Evolutionary conservation across 176 grass and related monocot genomes (phyloP).

Genomic region (Avena sativa): DNA sequence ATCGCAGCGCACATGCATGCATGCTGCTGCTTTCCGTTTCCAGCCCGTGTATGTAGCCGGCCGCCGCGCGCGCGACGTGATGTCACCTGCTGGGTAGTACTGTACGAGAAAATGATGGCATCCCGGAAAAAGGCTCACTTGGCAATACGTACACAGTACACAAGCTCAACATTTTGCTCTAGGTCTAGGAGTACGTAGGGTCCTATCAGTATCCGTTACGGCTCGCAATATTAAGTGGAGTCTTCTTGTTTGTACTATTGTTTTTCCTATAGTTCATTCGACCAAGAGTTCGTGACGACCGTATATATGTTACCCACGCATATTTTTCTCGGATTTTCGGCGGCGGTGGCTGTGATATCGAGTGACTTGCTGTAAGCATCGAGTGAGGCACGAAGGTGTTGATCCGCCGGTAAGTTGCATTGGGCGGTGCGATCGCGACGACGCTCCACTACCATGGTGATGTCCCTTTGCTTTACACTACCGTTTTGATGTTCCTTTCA

Average conservation of each 20-base stretch:
- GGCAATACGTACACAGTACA: too few species aligned
- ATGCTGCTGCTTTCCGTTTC: background rate
- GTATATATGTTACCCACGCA: background rate
- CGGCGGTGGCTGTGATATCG: too few species aligned
- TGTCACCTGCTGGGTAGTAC: slow-evolving; percentile 17
- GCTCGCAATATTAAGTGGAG: too few species aligned
- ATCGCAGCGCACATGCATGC: slow-evolving; percentile 50
- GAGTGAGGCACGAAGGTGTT: background rate
- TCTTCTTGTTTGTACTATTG: too few species aligned
- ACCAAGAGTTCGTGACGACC: too few species aligned
- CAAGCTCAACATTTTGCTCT: too few species aligned
- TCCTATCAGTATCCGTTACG: too few species aligned
- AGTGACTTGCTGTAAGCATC: background rate
- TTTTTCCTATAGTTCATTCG: too few species aligned
- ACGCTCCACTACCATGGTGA: slow-evolving; percentile 27
- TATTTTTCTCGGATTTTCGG: too few species aligned
- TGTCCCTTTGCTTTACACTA: slow-evolving; percentile 39
- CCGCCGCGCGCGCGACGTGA: background rate
- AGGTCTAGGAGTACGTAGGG: too few species aligned
- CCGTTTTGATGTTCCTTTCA: slow-evolving; percentile 39
- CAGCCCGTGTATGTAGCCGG: background rate
- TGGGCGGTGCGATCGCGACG: slow-evolving; percentile 9
- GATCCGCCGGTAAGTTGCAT: background rate
- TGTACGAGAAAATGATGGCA: background rate
- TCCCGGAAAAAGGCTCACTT: too few species aligned